Conservation (phyloP, 106 monocot genomes). For the Triglochin maritima region DNA sequence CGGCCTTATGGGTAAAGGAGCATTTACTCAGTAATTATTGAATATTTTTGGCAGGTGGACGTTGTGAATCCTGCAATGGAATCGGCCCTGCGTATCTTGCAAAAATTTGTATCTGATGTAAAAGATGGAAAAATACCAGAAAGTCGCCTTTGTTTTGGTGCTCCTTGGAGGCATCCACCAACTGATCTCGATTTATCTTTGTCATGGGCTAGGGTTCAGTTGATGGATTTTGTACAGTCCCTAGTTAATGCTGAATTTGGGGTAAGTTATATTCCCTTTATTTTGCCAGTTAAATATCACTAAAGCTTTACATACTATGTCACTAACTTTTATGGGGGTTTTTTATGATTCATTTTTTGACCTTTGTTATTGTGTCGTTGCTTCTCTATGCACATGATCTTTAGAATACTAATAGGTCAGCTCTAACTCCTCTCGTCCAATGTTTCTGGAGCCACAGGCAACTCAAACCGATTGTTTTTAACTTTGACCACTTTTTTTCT, state of each 20-base stretch:
- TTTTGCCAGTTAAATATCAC: not conserved
- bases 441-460: too few relatives aligned
- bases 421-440: too few relatives aligned
- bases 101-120: constrained; percentile 73
- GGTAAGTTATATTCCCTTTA: constrained; percentile 27
- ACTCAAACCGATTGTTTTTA: too few relatives aligned
- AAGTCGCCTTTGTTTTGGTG: constrained; percentile 54
- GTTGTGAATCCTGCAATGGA: constrained; percentile 96
- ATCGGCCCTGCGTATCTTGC: constrained; percentile 43
- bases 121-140: constrained; percentile 58
- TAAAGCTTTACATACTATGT: not conserved
- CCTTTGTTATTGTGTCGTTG: too few relatives aligned
- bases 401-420: too few relatives aligned
- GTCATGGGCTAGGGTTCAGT: constrained; percentile 84
- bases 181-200: constrained; percentile 31
- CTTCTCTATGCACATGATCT: too few relatives aligned
- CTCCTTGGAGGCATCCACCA: constrained; percentile 94
- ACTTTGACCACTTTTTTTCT: too few relatives aligned
- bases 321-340: not conserved
- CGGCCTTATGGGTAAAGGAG: too few relatives aligned
- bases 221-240: constrained; percentile 92
- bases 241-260: constrained; percentile 81
- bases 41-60: constrained; percentile 35
- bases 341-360: not conserved
- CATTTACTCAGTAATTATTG: not conserved